Evolutionary conservation across 2,329 filamentous ascomycete species (phyloP).

Genomic region (Fusarium equiseti): DNA sequence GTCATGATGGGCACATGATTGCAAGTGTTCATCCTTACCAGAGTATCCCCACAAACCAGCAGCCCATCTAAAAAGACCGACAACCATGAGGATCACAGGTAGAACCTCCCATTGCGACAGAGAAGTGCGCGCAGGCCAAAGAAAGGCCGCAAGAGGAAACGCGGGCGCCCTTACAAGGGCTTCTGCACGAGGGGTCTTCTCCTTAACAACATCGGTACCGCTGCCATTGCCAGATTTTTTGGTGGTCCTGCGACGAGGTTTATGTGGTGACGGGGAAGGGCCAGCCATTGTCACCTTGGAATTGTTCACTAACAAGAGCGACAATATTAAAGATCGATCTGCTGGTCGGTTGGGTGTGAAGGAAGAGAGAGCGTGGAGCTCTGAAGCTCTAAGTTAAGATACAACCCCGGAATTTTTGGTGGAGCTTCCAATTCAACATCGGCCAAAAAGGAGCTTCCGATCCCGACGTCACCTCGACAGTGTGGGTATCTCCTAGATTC

Average conservation of each 20-base stretch:
- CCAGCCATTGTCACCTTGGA: slow-evolving; percentile 61
- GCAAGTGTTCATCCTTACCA: slow-evolving; percentile 63
- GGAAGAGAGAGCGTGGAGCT: slow-evolving; percentile 34
- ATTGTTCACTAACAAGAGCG: slow-evolving; percentile 38
- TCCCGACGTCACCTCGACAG: slow-evolving; percentile 31
- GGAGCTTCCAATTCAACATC: slow-evolving; percentile 24
- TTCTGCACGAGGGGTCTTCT: slow-evolving; percentile 53
- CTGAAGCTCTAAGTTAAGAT: slow-evolving; percentile 23
- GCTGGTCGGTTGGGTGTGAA: slow-evolving; percentile 22
- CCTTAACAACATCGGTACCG: slow-evolving; percentile 50
- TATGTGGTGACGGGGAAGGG: slow-evolving; percentile 68
- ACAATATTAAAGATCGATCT: slow-evolving; percentile 15
- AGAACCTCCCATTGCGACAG: slow-evolving; percentile 92
- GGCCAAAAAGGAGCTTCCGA: slow-evolving; percentile 42
- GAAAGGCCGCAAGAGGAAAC: slow-evolving; percentile 92
- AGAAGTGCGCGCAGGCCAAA: slow-evolving; percentile 89
- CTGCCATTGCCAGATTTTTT: slow-evolving; percentile 61
- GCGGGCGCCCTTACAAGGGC: slow-evolving; percentile 71
- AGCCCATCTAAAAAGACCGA: slow-evolving; percentile 93
- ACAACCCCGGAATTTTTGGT: slow-evolving; percentile 41
- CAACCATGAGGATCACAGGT: slow-evolving; percentile 87
- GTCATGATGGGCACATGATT: slow-evolving; percentile 1
- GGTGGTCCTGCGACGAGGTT: slow-evolving; percentile 66
- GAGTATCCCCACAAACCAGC: slow-evolving; percentile 96
- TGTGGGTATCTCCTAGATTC: background rate